Evolutionary conservation across 1,284 basidiomycete genomes (phyloP).

Genomic region (Microbotryum silenes-acaulis): DNA sequence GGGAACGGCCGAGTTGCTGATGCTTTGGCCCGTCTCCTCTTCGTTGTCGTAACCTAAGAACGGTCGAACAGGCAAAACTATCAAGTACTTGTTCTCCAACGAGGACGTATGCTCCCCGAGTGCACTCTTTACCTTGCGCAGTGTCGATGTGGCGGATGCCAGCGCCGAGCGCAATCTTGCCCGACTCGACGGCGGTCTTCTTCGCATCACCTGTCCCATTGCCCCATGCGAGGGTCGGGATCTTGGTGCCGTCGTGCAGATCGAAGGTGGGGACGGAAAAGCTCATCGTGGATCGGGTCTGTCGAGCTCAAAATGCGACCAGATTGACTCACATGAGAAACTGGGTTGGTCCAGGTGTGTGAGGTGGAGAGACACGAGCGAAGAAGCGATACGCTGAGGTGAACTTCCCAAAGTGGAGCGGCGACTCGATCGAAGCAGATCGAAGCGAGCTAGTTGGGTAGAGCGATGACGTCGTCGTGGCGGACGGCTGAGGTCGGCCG

Average conservation of each 20-base stretch:
- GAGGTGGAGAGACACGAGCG: no score
- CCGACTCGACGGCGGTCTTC: conserved; percentile 20
- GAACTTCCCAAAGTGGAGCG: no score
- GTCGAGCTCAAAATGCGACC: background rate
- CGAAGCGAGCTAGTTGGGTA: no score
- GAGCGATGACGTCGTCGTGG: no score
- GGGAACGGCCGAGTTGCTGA: conserved; percentile 17
- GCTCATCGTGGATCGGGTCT: background rate
- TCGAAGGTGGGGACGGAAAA: conserved; percentile 19
- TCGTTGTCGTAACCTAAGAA: conserved; percentile 29
- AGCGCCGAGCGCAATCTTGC: conserved; percentile 16
- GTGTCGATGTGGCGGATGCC: conserved; percentile 33
- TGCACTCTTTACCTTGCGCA: conserved; percentile 20
- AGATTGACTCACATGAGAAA: no score
- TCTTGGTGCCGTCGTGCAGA: conserved; percentile 28
- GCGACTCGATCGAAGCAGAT: no score
- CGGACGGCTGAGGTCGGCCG: no score
- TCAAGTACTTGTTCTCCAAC: no score
- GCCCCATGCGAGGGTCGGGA: conserved; percentile 27
- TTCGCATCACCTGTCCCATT: conserved; percentile 32
- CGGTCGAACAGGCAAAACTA: no score
- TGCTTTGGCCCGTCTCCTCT: conserved; percentile 22
- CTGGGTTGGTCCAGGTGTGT: no score
- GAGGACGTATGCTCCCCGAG: no score
- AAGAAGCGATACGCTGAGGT: no score